Evolutionary conservation across 2,329 filamentous ascomycete genomes (phyloP).

Genomic region (Exserohilum rostratum): DNA sequence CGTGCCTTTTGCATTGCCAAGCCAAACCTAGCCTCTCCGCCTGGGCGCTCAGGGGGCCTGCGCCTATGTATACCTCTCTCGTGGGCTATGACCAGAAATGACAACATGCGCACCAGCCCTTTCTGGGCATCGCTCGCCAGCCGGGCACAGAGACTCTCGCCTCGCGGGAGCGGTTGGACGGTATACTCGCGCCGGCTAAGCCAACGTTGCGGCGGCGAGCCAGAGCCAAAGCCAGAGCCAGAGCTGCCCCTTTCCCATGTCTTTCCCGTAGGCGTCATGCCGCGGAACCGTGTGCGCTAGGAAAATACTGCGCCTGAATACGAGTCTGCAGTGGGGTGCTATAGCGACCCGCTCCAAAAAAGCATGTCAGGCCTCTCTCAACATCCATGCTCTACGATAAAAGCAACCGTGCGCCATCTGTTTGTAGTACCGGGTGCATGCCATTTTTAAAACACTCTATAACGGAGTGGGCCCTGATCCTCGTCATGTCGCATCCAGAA

Average conservation of each 20-base stretch:
- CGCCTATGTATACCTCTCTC: background rate
- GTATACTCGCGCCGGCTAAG: too few species aligned
- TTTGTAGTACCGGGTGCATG: conserved; percentile 4
- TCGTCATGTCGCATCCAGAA: conserved; percentile 15
- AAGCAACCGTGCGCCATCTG: conserved; percentile 5
- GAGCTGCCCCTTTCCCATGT: conserved; percentile 14
- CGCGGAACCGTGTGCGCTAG: conserved; percentile 17
- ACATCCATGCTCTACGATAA: conserved; percentile 11
- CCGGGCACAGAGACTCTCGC: too few species aligned
- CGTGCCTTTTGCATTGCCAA: conserved; percentile 19
- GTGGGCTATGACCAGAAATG: conserved; percentile 9
- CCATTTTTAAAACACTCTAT: conserved; percentile 16
- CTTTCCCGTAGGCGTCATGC: background rate
- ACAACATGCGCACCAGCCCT: conserved; percentile 7
- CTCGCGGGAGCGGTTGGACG: too few species aligned
- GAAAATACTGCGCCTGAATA: conserved; percentile 20
- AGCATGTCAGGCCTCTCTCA: conserved; percentile 20
- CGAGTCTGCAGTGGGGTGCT: conserved; percentile 25
- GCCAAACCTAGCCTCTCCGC: conserved; percentile 13
- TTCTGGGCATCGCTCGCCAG: too few species aligned
- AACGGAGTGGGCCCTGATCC: conserved; percentile 17
- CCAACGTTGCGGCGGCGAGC: too few species aligned
- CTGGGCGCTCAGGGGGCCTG: conserved; percentile 11
- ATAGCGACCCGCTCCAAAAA: conserved; percentile 18
- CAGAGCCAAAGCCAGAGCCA: background rate